A percentile compares a stretch with the other conserved stretches of the same genome.
phyloP scores from a whole-genome alignment of 306 rosid species.

The Prosopis cineraria region DNA sequence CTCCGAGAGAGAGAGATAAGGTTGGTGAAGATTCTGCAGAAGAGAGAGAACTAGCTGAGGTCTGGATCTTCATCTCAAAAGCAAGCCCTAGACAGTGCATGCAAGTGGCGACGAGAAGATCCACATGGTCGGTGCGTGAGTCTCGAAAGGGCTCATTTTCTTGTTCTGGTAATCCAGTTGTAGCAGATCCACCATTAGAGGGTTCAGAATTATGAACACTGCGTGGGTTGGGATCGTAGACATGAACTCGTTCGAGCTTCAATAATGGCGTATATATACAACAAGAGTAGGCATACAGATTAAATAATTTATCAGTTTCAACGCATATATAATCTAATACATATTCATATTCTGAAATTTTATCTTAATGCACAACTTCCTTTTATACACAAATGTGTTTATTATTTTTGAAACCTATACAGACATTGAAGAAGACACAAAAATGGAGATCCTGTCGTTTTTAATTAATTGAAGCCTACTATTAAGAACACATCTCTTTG shows the following conservation, averaged over 20 bases:
- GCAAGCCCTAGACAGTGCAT: slow-evolving; percentile 36
- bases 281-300: not conserved
- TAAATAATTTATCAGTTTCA: no score
- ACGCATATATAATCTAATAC: no score
- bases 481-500: no score
- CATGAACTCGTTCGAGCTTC: slow-evolving; percentile 20
- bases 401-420: no score
- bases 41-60: not conserved
- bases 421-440: no score
- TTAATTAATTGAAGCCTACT: no score
- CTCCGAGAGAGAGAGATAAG: slow-evolving; percentile 22
- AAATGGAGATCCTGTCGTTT: no score
- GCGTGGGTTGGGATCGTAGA: slow-evolving; percentile 31
- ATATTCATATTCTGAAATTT: no score
- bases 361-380: no score
- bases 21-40: slow-evolving; percentile 5
- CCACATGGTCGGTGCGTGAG: slow-evolving; percentile 35
- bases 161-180: slow-evolving; percentile 31
- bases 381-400: no score
- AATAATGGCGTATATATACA: not conserved
- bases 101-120: slow-evolving; percentile 28
- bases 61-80: slow-evolving; percentile 16
- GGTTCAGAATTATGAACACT: slow-evolving; percentile 34
- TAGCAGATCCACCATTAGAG: slow-evolving; percentile 30
- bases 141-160: not conserved